These are phyloP conservation scores for Macrolepiota dolichaula DNA, from an alignment of 768 basidiomycete genomes.

Conservation along the genomic window DNA sequence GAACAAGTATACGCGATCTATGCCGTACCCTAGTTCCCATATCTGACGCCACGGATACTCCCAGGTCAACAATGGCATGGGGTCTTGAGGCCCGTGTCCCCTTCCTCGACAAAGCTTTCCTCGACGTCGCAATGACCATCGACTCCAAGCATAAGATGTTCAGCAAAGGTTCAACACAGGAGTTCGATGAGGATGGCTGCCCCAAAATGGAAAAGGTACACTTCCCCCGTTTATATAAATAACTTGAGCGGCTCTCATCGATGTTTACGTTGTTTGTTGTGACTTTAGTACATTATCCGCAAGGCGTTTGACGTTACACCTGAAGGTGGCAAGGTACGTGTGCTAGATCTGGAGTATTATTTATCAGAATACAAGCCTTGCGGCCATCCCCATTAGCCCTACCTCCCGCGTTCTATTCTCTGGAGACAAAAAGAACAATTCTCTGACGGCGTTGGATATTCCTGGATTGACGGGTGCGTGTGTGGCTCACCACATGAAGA, in stretches of 20 bases:
- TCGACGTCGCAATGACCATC: constrained; percentile 90
- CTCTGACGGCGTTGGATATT: constrained; percentile 97
- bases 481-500: neutral
- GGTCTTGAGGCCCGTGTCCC: constrained; percentile 98
- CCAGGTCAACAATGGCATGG: constrained; percentile 98
- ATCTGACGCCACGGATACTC: neutral
- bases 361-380: neutral
- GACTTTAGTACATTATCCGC: constrained; percentile 79
- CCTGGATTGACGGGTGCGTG: constrained; percentile 93
- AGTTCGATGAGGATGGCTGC: constrained; percentile 78
- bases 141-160: constrained; percentile 89
- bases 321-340: constrained; percentile 58
- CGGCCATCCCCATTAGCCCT: constrained; percentile 52
- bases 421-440: constrained; percentile 99
- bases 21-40: neutral
- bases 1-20: constrained; percentile 69
- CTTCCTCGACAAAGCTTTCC: constrained; percentile 95
- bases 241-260: neutral
- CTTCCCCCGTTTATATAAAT: neutral
- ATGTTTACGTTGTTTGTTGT: neutral
- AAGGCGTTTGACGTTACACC: constrained; percentile 92
- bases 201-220: constrained; percentile 94
- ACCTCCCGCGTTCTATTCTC: constrained; percentile 89
- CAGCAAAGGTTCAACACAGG: constrained; percentile 70
- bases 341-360: neutral